Percentiles rank a stretch among this genome's conserved stretches.
These are phyloP conservation scores for Cladophialophora immunda DNA, from an alignment of 2,329 filamentous ascomycete genomes.

Conservation along the genomic window DNA sequence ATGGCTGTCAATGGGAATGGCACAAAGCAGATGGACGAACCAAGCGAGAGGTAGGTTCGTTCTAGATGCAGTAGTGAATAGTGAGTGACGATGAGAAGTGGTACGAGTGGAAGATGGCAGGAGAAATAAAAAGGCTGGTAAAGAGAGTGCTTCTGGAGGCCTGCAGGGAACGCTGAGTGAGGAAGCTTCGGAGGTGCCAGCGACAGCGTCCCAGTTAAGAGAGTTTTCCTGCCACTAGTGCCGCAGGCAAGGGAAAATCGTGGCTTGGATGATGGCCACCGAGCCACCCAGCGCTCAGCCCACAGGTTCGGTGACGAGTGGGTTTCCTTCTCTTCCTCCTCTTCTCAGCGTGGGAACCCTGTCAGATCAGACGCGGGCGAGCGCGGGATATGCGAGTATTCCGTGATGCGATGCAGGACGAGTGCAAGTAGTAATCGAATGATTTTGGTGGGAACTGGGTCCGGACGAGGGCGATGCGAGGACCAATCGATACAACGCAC, in stretches of 20 bases:
- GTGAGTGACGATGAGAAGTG: slow-evolving; percentile 26
- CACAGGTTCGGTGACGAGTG: neutral
- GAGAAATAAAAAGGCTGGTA: slow-evolving; percentile 22
- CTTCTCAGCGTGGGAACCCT: slow-evolving; percentile 16
- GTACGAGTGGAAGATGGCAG: slow-evolving; percentile 6
- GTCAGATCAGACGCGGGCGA: slow-evolving; percentile 12
- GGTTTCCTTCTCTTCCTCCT: slow-evolving; percentile 1
- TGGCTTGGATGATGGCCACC: slow-evolving; percentile 17
- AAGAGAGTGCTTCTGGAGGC: neutral
- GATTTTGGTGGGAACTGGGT: neutral
- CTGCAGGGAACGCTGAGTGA: neutral
- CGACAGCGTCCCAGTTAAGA: slow-evolving; percentile 15
- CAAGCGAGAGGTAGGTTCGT: slow-evolving; percentile 30
- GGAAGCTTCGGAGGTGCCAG: slow-evolving; percentile 6
- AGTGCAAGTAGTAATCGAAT: neutral
- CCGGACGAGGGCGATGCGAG: neutral
- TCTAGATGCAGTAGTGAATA: slow-evolving; percentile 23
- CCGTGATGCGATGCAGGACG: slow-evolving; percentile 7
- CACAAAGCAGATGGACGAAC: slow-evolving; percentile 10
- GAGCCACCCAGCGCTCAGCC: neutral
- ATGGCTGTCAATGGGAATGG: slow-evolving; percentile 27
- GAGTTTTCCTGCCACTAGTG: slow-evolving; percentile 9
- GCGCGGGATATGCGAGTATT: slow-evolving; percentile 13
- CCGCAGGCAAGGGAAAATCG: slow-evolving; percentile 21
- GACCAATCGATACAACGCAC: neutral